Base-by-base conservation (phyloP, 1,139 yeast species). In the Sugiyamaella neomexicana region DNA sequence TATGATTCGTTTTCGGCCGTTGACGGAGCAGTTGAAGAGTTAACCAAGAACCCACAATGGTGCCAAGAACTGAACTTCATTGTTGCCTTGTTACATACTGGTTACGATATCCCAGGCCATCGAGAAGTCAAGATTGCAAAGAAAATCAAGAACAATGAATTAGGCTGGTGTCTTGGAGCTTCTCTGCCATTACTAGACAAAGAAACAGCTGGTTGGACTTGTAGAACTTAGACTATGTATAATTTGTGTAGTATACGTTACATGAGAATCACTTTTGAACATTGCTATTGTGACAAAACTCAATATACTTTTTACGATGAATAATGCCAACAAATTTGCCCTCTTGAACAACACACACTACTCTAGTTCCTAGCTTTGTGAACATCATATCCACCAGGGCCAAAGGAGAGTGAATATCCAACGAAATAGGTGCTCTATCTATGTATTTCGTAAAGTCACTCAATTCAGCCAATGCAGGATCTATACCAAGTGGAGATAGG, bases 141-240 rank as follows among this genome's bases (percentile, higher is more conserved):
- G 75, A 89, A 82, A 67, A 89, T 93, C 62, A 86, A 83, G 57
- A 83, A 84, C 66, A 90, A 89, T 66, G 99, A 93, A 73, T 78
- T 93, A 52, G 99, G 98, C 36, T 93, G 99, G 99, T 93, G 99
- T 75, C 78, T 93, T 59, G 99, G 99, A 62, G 99, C 99, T 1
- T 89, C 97, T 0, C 78, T 93, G 65, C 98, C 98, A 2, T 76
- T 93, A 62, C 77, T 93, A 62, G 93, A 88, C 60, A 75, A 78
- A 59, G 70, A 72, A 39, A 71, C 73, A 45, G 75, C 80, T 12
- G 83, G 82, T 54, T 89, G 97, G 97, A 79, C 75, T 54, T 90
- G 97, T 74, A 55, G 58, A 41, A 32, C 42, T 5, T 47, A 49
- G 37, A 41, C 10, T 23, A 38, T 27, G n/a, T n/a, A 36, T 34